phyloP scores from a whole-genome alignment of 257 asterid species.

The Rubia yunnanensis region DNA sequence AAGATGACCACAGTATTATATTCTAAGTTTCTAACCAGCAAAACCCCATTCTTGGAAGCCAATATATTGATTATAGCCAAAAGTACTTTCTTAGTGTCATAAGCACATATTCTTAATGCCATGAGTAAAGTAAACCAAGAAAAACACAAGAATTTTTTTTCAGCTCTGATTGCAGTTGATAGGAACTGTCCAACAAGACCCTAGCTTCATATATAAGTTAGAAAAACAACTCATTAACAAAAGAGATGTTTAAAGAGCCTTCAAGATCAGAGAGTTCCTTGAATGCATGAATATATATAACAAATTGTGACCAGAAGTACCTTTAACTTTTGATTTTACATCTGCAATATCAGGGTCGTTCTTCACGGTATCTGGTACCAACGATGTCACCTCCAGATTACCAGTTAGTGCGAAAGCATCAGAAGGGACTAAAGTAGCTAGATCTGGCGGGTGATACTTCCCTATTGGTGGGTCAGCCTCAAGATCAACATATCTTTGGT shows the following conservation, averaged over 20 bases:
- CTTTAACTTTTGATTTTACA: slow-evolving; percentile 34
- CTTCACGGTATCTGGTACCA: slow-evolving; percentile 28
- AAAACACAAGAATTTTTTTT: not conserved
- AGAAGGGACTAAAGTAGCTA: slow-evolving; percentile 75
- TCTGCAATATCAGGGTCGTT: slow-evolving; percentile 23
- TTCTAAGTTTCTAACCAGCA: not conserved
- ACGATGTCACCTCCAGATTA: slow-evolving; percentile 26
- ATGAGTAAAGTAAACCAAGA: not conserved
- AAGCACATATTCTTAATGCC: not conserved
- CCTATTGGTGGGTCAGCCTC: slow-evolving; percentile 89
- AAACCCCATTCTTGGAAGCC: not conserved
- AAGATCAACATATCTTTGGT: too few species aligned
- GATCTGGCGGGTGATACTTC: slow-evolving; percentile 96
- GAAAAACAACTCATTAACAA: not conserved
- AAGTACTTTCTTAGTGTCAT: not conserved
- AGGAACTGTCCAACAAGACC: not conserved
- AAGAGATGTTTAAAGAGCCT: not conserved
- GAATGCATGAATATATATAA: not conserved
- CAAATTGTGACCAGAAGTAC: slow-evolving; percentile 16
- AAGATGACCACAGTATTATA: not conserved
- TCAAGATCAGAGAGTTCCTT: not conserved
- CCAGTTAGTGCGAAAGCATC: slow-evolving; percentile 39
- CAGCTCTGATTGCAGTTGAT: not conserved
- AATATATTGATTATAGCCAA: too few species aligned
- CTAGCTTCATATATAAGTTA: not conserved